phyloP scores from a whole-genome alignment of 2,329 filamentous ascomycete species.

The Phyllosticta paracitricarpa region DNA sequence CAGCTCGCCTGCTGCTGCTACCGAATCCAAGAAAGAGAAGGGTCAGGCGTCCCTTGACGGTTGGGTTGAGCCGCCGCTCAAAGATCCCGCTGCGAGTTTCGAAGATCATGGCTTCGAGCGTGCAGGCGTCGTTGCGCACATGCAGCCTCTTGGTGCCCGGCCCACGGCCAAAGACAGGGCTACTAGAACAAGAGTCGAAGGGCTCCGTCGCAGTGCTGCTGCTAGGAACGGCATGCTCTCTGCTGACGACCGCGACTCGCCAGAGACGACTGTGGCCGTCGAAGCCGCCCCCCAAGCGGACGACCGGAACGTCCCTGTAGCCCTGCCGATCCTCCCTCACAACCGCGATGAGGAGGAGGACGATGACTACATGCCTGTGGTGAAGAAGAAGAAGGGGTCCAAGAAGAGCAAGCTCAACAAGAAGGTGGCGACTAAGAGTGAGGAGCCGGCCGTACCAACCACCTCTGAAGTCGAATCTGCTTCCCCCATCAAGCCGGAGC shows the following conservation, averaged over 20 bases:
- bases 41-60: conserved; percentile 30
- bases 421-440: conserved; percentile 1
- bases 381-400: conserved; percentile 18
- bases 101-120: conserved; percentile 66
- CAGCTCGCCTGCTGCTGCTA: conserved; percentile 19
- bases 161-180: conserved; percentile 54
- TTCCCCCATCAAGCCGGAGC: neutral
- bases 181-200: conserved; percentile 37
- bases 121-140: conserved; percentile 69
- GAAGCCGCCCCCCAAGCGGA: conserved; percentile 23
- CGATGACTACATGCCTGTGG: conserved; percentile 35
- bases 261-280: conserved; percentile 34
- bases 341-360: conserved; percentile 36
- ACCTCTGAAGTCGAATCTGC: conserved; percentile 4
- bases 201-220: conserved; percentile 31
- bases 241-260: conserved; percentile 35
- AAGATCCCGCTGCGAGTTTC: conserved; percentile 55
- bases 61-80: conserved; percentile 50
- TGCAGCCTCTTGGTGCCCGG: conserved; percentile 68
- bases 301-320: conserved; percentile 19
- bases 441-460: conserved; percentile 3
- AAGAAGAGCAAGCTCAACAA: conserved; percentile 3
- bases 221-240: conserved; percentile 31
- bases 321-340: conserved; percentile 21
- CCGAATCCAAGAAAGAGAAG: conserved; percentile 21